Base-by-base conservation (phyloP, 768 basidiomycete genomes). In the Cystoderma amianthinum region DNA sequence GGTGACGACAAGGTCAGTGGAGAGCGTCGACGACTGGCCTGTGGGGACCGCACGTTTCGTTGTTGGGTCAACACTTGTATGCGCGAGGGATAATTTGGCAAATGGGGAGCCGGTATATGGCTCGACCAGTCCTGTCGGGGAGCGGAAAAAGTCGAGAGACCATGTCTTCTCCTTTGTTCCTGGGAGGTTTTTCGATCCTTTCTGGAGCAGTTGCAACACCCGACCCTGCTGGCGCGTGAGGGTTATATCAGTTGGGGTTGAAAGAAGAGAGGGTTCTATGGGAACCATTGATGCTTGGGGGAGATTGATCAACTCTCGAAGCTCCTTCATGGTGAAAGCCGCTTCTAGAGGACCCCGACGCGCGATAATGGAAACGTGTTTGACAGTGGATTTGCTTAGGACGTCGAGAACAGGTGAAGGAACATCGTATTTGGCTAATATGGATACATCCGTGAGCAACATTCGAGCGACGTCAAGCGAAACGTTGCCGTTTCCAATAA, bases 401-500 rank as follows among this genome's bases (percentile, higher is more conserved):
- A 82, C 72, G 1, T 78, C 74, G 4, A 97, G 67, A 0, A 93
- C 91, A 6, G 69, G 59, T 39, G 72, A 57, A 0, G 94, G 92
- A 15, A 97, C 72, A 58, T 97, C 94, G 43, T 86, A 88, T 53
- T 70, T 65, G 18, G 64, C 61, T 34, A 97, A 75, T 2, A 67
- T 61, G 13, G 73, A 65, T 1, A 82, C 72, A 2, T 76, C 64
- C 10, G 85, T 85, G 45, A 99, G 77, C 4, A 97, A 75, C 56
- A 97, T 90, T 3, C 94, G 77, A 1, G 93, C 92, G 19, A 94
- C 70, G 52, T 99, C 95, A 23, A 99, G 69, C 5, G 93, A 85
- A 42, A 99, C 94, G 50, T 98, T 97, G 9, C 95, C 95, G 47
- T 92, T 89, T 0, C 96, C 95, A 33, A 98, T 83, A 41, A 99